Evolutionary conservation across 2,329 filamentous ascomycete genomes (phyloP).

Genomic region (Aureobasidium namibiae): DNA sequence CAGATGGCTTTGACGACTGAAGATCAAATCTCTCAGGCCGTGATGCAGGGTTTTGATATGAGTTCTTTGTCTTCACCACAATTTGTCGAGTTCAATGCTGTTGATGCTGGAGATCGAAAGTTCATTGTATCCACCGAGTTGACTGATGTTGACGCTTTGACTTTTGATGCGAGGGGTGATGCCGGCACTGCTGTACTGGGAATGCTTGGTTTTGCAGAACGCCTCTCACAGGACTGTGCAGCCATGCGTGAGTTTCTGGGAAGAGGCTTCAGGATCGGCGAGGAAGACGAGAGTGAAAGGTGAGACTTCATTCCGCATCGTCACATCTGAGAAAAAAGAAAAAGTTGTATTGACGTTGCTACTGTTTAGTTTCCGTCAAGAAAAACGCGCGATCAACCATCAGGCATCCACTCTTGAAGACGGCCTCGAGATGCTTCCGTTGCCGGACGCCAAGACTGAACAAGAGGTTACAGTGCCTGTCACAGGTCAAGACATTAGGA

Average conservation of each 20-base stretch:
- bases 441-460: not conserved
- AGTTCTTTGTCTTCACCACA: not conserved
- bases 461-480: not conserved
- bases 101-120: not conserved
- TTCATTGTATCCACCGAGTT: not conserved
- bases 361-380: not conserved
- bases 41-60: not conserved
- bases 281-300: not conserved
- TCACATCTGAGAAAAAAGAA: no score
- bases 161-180: not conserved
- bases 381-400: not conserved
- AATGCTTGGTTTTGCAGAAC: not conserved
- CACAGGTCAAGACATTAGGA: not conserved
- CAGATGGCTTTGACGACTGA: not conserved
- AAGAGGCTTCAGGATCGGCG: not conserved
- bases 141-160: not conserved
- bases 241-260: not conserved
- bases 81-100: not conserved
- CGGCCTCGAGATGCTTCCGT: not conserved
- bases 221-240: not conserved
- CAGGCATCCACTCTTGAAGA: not conserved
- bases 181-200: not conserved
- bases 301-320: not conserved
- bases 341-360: no score
- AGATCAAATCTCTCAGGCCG: not conserved